Evolutionary conservation across 306 rosid species (phyloP), one percentile per base, ranked within the genome.

Genomic region (Prunus mume): DNA sequence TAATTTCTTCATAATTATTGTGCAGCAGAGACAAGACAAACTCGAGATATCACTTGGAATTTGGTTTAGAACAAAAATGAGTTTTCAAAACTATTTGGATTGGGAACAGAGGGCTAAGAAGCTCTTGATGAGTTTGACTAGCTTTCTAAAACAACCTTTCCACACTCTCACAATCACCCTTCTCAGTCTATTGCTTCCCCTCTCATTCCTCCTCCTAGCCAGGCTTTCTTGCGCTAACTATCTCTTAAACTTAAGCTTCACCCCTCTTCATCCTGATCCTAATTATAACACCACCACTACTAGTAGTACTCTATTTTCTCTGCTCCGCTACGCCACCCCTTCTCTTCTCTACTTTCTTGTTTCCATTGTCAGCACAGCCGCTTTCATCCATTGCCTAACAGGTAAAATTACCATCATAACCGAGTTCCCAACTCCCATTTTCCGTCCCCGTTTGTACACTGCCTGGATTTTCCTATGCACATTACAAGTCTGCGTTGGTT

Each of bases 131-230:
- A 50, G 69, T 50, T 75, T 58, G 12, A 22, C 22, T 7, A 63
- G 18, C 57, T 70, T 68, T 73, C 72, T 84, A 17, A 82, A 78
- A 73, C 84, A 84, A 51, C n/a, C 87, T 6, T 85, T 93, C 72
- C 85, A 90, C 74, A 78, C 86, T 41, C 28, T 88, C 58, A 84
- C 97, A n/a, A 18, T 84, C 76, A 82, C 90, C 32, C 82, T 93
- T 28, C 90, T 91, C 68, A 79, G 75, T 82, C 89, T 93, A 19
- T 83, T 92, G 51, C 77, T 94, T 41, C 98, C 98, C 7, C 85
- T 88, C 61, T 87, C 98, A 0, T 94, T 94, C 76, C 90, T 94
- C 25, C 90, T 94, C 66, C 80, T 94, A 2, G 80, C 94, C n/a
- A 86, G 90, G 55, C 82, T 88, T 63, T 81, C 86, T 13, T 76